Evolutionary conservation across 768 basidiomycete species (phyloP).

Genomic region (Suillus tomentosus): DNA sequence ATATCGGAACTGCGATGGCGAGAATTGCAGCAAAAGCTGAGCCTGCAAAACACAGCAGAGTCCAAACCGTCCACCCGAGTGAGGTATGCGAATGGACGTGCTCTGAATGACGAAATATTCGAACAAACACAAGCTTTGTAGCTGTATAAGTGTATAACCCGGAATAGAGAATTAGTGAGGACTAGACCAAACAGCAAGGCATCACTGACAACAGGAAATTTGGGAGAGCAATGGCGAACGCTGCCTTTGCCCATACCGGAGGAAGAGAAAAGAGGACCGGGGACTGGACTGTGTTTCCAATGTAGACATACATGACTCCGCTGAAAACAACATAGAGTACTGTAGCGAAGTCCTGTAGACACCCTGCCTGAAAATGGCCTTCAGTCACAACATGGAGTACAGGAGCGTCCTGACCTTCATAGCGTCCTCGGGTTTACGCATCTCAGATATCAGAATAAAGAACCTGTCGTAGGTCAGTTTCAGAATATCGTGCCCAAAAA

Average conservation of each 20-base stretch:
- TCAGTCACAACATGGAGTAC: neutral
- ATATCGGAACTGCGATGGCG: constrained; percentile 54
- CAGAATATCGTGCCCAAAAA: neutral
- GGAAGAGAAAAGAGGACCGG: constrained; percentile 51
- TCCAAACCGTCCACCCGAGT: constrained; percentile 53
- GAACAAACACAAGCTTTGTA: constrained; percentile 56
- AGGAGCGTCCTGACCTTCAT: constrained; percentile 47
- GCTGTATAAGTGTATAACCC: constrained; percentile 53
- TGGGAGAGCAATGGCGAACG: constrained; percentile 48
- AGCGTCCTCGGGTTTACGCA: constrained; percentile 52
- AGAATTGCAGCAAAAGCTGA: constrained; percentile 46
- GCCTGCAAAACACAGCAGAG: constrained; percentile 39
- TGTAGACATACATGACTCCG: constrained; percentile 46
- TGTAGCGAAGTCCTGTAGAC: constrained; percentile 54
- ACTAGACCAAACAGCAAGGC: neutral
- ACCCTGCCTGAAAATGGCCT: constrained; percentile 42
- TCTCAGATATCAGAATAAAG: constrained; percentile 58
- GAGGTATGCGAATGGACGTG: constrained; percentile 54
- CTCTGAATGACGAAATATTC: constrained; percentile 47
- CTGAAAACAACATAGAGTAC: constrained; percentile 51
- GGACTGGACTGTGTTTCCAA: constrained; percentile 48
- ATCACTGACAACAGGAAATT: constrained; percentile 52
- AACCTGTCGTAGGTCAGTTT: constrained; percentile 39
- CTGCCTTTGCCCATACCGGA: constrained; percentile 49
- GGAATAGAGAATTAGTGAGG: constrained; percentile 24